Base-by-base conservation (phyloP, 2,329 filamentous ascomycete genomes). In the Davidsoniella neocaledoniae region DNA sequence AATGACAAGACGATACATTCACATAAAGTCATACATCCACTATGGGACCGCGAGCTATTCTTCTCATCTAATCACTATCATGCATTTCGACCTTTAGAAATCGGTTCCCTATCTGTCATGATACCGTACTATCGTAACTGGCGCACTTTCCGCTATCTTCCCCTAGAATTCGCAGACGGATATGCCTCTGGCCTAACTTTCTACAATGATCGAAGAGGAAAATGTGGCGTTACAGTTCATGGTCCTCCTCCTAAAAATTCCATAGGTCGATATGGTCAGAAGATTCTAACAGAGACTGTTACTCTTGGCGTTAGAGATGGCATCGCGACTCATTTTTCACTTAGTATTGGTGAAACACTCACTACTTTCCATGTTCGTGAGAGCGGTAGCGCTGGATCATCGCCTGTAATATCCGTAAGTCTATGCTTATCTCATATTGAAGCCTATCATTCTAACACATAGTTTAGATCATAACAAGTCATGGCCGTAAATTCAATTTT, bases 81-180 rank as follows among this genome's bases (percentile, higher is more conserved):
- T 19, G 36, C 37, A 4, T 52, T 52, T 43, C 46, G 50, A 6
- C 50, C 50, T 6, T 33, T 52, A 10, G 47, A 46, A 19, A 43
- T 39, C 25, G 46, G 46, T 8, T 49, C 50, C 10, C 42, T 52
- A 7, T 49, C 46, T 23, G 43, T 52, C n/a, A 52, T 52, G 50
- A 49, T 52, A 5, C 50, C 50, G 5, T 52, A 52, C 42, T 52
- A 52, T 26, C 36, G 41, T 25, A 52, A 52, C 46, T 52, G 46
- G 42, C 46, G 50, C 26, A 26, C 43, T 21, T 52, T 52, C 4
- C 46, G 49, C 42, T 48, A 46, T 26, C 46, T 52, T 2, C 50
- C 46, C 6, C 42, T 52, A 12, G 46, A 49, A 21, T 52, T 49
- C 17, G 3, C 46, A 10, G 14, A 49, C n/a, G 50, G 50, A 14